Evolutionary conservation across 2,329 filamentous ascomycete species (phyloP), one percentile per base, ranked within the genome.

Genomic region (Ophiocordyceps unilateralis): DNA sequence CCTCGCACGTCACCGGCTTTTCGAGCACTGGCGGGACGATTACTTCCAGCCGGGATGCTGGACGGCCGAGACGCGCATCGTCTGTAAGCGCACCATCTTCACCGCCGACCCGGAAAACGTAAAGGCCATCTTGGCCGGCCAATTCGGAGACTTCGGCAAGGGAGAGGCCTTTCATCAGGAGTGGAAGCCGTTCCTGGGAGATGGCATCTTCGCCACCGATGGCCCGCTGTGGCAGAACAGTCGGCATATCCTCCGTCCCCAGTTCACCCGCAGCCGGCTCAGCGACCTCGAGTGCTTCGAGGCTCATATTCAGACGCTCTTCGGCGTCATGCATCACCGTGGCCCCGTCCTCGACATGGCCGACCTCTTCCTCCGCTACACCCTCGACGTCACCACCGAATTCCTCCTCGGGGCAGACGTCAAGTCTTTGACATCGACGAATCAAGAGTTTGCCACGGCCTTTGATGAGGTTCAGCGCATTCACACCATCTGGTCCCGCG

Each of bases 61-160:
- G 50, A 88, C 83, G 0, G 62, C 70, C 34, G 83, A 89, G 60
- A 58, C 64, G 11, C 67, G 67, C 3, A 50, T 76, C 12, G 53
- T 76, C 2, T 69, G 70, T 41, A 56, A 64, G 43, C 74, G 83
- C n/a, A 59, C 81, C 20, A 58, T 93, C 46, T 70, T 91, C 54
- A 94, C 88, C 0, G 74, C 74, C 4, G 86, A 94, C 51, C 82
- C 83, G 0, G 85, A 93, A 53, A 94, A 93, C 56, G 81, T 93
- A 63, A 93, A 93, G 60, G 85, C 87, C 12, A 71, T 94, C 22
- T 67, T 95, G 22, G 83, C 87, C 0, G 82, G 82, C 1, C 85
- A 94, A 55, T 95, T 94, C 55, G 45, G 47, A 38, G 84, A 93
- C 56, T 95, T 78, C 56, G 87, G 86, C 52, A 87, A 93, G 56